phyloP scores from a whole-genome alignment of 129 eudicot genomes.

The Lactuca saligna region DNA sequence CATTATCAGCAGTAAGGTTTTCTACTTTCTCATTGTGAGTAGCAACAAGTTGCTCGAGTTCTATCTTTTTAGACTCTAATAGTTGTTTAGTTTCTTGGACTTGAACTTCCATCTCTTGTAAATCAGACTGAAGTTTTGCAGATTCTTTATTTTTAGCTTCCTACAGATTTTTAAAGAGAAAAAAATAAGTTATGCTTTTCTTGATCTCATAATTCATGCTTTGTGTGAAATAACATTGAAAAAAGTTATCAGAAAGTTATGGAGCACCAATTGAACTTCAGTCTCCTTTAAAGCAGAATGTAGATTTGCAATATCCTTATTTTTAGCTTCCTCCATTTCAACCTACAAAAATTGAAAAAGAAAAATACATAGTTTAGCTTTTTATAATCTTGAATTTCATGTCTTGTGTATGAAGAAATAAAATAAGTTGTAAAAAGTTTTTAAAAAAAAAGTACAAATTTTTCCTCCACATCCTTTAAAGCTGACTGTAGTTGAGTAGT shows the following conservation, averaged over 20 bases:
- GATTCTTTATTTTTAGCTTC: constrained; percentile 68
- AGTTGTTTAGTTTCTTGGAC: constrained; percentile 56
- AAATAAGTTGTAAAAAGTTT: constrained; percentile 1
- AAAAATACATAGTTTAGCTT: not conserved
- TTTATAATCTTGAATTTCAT: constrained; percentile 2
- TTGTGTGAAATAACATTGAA: not conserved
- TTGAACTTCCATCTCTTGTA: constrained; percentile 56
- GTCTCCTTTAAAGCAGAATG: constrained; percentile 55
- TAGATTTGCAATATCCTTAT: constrained; percentile 49
- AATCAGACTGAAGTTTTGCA: constrained; percentile 48
- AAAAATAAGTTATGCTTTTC: not conserved
- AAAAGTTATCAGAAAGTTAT: not conserved
- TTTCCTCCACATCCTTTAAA: constrained; percentile 38
- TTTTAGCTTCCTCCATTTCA: constrained; percentile 63
- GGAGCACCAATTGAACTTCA: constrained; percentile 34
- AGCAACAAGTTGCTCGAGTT: constrained; percentile 44
- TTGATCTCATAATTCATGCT: not conserved
- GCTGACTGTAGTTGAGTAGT: constrained; percentile 25
- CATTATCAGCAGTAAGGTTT: constrained; percentile 63
- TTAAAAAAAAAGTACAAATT: constrained; percentile 21
- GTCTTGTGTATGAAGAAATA: constrained; percentile 4
- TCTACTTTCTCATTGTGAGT: constrained; percentile 44
- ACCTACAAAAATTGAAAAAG: constrained; percentile 31
- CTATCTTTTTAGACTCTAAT: constrained; percentile 47
- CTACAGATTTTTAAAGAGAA: constrained; percentile 33